phyloP scores from a whole-genome alignment of 768 basidiomycete species.

The Pholiota microspora region DNA sequence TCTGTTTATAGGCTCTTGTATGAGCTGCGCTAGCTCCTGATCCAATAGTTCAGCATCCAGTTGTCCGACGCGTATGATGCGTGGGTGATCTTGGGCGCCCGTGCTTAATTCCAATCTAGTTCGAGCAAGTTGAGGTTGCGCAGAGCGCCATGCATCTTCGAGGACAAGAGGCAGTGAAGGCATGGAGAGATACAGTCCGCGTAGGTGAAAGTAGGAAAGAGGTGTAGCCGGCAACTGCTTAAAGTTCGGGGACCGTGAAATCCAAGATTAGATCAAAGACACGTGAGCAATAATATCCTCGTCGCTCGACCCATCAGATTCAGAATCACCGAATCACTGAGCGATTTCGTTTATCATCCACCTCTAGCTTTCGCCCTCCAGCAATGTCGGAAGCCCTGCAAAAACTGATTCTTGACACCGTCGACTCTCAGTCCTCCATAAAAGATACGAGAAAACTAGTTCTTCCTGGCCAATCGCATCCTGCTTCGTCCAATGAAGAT shows the following conservation, averaged over 20 bases:
- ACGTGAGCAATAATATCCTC: slow-evolving; percentile 20
- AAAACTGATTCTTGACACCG: slow-evolving; percentile 71
- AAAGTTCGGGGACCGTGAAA: slow-evolving; percentile 13
- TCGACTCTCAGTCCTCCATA: slow-evolving; percentile 56
- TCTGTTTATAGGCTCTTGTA: slow-evolving; percentile 78
- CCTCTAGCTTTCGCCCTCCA: not conserved
- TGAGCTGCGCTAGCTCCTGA: slow-evolving; percentile 76
- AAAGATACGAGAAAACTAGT: slow-evolving; percentile 67
- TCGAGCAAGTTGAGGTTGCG: slow-evolving; percentile 50
- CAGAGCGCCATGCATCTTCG: slow-evolving; percentile 65
- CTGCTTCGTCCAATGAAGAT: slow-evolving; percentile 66
- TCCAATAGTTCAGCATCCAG: slow-evolving; percentile 91
- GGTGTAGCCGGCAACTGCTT: not conserved
- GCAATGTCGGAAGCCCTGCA: slow-evolving; percentile 78
- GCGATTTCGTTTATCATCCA: slow-evolving; percentile 8
- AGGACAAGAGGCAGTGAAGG: slow-evolving; percentile 29
- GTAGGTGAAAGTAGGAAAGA: not conserved
- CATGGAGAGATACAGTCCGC: no score
- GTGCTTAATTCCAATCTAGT: slow-evolving; percentile 41
- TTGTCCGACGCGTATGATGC: slow-evolving; percentile 82
- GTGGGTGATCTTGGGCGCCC: slow-evolving; percentile 28
- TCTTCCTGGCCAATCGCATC: slow-evolving; percentile 59
- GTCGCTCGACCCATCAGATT: no score
- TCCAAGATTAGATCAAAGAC: slow-evolving; percentile 17
- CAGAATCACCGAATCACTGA: slow-evolving; percentile 16